These are phyloP conservation scores for Penicillium freii DNA, from an alignment of 2,329 filamentous ascomycete species.

Conservation along the genomic window DNA sequence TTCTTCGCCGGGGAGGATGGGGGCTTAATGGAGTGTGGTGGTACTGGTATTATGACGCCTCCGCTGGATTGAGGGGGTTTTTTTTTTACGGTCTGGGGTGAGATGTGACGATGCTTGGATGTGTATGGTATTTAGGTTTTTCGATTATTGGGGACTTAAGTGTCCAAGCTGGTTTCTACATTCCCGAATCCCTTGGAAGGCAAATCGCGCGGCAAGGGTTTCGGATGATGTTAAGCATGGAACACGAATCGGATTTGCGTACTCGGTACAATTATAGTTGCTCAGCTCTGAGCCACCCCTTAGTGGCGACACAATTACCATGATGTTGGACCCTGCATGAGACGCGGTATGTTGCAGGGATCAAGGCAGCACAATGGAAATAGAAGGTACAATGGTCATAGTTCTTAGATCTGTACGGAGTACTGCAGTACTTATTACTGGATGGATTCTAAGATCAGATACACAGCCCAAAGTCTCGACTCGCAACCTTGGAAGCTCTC, in stretches of 20 bases:
- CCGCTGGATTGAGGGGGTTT: conserved; percentile 11
- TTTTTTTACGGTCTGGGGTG: background rate
- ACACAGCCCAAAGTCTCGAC: background rate
- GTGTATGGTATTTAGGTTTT: background rate
- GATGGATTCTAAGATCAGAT: background rate
- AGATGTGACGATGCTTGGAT: background rate
- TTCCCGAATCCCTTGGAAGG: background rate
- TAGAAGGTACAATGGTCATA: background rate
- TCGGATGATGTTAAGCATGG: background rate
- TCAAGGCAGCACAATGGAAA: background rate
- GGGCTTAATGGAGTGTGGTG: background rate
- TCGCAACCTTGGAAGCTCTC: background rate
- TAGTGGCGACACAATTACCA: conserved; percentile 19
- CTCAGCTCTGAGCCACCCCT: conserved; percentile 1
- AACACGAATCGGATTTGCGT: background rate
- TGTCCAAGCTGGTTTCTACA: background rate
- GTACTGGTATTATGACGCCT: conserved; percentile 25
- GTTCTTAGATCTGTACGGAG: background rate
- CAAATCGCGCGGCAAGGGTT: conserved; percentile 1
- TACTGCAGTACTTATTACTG: background rate
- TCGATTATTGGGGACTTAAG: background rate
- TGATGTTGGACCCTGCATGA: conserved; percentile 6
- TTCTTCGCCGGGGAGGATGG: conserved; percentile 30
- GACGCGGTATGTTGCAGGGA: conserved; percentile 17
- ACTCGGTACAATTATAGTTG: background rate